phyloP scores from a whole-genome alignment of 2,329 filamentous ascomycete genomes.

The Nannizziopsis barbatae region DNA sequence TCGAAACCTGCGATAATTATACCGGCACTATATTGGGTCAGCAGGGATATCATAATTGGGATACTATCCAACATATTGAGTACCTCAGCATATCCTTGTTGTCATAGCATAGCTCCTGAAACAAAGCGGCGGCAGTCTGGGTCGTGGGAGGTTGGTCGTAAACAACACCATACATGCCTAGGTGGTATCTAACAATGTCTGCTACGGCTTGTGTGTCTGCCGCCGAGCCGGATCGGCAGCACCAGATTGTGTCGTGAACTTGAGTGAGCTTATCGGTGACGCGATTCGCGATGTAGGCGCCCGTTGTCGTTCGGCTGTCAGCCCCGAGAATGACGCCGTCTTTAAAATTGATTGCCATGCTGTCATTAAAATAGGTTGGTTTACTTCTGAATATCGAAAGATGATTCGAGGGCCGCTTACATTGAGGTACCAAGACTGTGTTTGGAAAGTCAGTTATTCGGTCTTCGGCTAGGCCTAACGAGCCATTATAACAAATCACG shows the following conservation, averaged over 20 bases:
- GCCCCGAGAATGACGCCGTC: slow-evolving; percentile 94
- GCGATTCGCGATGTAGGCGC: slow-evolving; percentile 96
- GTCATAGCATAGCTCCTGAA: slow-evolving; percentile 94
- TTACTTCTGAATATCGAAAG: slow-evolving; percentile 19
- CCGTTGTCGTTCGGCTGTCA: slow-evolving; percentile 93
- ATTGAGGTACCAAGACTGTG: slow-evolving; percentile 89
- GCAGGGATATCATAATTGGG: slow-evolving; percentile 1
- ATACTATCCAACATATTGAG: slow-evolving; percentile 8
- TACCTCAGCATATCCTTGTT: slow-evolving; percentile 92
- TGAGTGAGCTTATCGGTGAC: slow-evolving; percentile 98
- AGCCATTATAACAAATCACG: slow-evolving; percentile 30
- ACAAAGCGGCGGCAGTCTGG: slow-evolving; percentile 86
- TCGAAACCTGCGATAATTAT: slow-evolving; percentile 99
- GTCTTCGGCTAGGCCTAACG: neutral
- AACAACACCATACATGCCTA: slow-evolving; percentile 80
- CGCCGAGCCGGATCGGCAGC: slow-evolving; percentile 92
- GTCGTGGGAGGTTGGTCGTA: slow-evolving; percentile 88
- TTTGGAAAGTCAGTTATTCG: slow-evolving; percentile 3
- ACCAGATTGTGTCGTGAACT: slow-evolving; percentile 99
- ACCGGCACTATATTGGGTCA: slow-evolving; percentile 54
- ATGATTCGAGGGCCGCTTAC: slow-evolving; percentile 42
- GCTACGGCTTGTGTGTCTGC: slow-evolving; percentile 97
- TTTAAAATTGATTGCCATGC: slow-evolving; percentile 98
- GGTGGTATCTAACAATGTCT: slow-evolving; percentile 94
- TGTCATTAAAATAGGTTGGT: slow-evolving; percentile 32